Conservation (phyloP, 2,329 filamentous ascomycete genomes). For the Sarocladium oryzae region DNA sequence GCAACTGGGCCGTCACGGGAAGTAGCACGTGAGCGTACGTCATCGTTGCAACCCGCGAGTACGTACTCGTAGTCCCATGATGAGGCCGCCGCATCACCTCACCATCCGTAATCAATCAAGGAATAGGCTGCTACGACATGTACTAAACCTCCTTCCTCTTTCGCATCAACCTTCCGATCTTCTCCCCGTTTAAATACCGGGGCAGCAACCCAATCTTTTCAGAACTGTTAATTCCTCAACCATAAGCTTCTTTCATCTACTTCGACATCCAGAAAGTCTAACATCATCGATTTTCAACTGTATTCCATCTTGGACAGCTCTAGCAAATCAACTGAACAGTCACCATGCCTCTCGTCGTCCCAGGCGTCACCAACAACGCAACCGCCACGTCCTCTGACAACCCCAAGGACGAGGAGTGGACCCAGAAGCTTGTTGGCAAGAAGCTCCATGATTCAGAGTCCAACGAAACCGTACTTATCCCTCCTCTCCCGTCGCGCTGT, state of each 20-base stretch:
- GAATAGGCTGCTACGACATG: not conserved
- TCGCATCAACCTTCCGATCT: too few species aligned
- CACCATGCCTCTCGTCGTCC: slow-evolving; percentile 60
- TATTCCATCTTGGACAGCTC: too few species aligned
- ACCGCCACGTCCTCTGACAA: slow-evolving; percentile 1
- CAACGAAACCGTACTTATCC: slow-evolving; percentile 44
- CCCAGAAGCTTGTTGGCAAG: slow-evolving; percentile 58
- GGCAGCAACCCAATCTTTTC: not conserved
- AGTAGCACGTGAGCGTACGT: slow-evolving; percentile 1
- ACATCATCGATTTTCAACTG: too few species aligned
- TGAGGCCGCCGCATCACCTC: not conserved
- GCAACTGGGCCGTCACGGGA: too few species aligned
- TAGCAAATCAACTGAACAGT: not conserved
- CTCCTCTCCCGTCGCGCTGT: not conserved
- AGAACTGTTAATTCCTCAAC: too few species aligned
- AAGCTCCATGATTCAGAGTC: slow-evolving; percentile 44
- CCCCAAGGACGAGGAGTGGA: slow-evolving; percentile 49
- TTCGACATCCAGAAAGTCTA: too few species aligned
- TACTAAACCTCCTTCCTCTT: not conserved
- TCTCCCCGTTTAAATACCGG: not conserved
- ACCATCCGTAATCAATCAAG: not conserved
- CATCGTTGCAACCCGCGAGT: not conserved
- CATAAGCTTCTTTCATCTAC: too few species aligned
- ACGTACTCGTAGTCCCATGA: not conserved
- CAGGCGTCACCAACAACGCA: slow-evolving; percentile 44